phyloP scores from a whole-genome alignment of 2,329 filamentous ascomycete species.

The Colletotrichum shisoi region DNA sequence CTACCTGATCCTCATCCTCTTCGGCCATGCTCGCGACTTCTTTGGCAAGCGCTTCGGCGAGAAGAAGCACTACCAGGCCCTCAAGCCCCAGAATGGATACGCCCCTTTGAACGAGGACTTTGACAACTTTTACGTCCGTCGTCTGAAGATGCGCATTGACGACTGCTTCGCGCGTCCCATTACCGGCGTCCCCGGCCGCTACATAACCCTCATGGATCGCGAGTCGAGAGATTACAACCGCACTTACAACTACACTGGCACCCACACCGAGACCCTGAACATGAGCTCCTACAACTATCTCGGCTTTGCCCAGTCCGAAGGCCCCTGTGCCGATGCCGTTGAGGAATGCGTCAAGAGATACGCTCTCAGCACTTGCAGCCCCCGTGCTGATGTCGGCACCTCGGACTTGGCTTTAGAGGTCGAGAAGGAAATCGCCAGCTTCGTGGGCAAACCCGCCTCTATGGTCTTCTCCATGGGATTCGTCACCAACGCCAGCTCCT shows the following conservation, averaged over 20 bases:
- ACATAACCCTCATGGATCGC: slow-evolving; percentile 90
- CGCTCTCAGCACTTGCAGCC: slow-evolving; percentile 82
- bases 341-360: slow-evolving; percentile 87
- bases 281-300: slow-evolving; percentile 99
- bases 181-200: slow-evolving; percentile 92
- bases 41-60: slow-evolving; percentile 95
- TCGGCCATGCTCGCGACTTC: slow-evolving; percentile 95
- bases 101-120: slow-evolving; percentile 97
- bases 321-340: slow-evolving; percentile 91
- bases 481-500: slow-evolving; percentile 91
- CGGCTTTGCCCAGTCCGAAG: slow-evolving; percentile 96
- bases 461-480: slow-evolving; percentile 99
- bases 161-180: slow-evolving; percentile 95
- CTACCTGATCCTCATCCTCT: slow-evolving; percentile 93
- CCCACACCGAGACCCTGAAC: slow-evolving; percentile 92
- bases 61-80: slow-evolving; percentile 79
- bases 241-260: slow-evolving; percentile 87
- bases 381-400: slow-evolving; percentile 84
- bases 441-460: slow-evolving; percentile 91
- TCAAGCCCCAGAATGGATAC: slow-evolving; percentile 86
- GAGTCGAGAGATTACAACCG: slow-evolving; percentile 90
- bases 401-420: slow-evolving; percentile 88
- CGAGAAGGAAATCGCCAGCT: slow-evolving; percentile 85
- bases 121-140: slow-evolving; percentile 95
- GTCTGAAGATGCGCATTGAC: slow-evolving; percentile 92